Conservation (phyloP, 2,329 filamentous ascomycete genomes). For the Dendryphion nanum region DNA sequence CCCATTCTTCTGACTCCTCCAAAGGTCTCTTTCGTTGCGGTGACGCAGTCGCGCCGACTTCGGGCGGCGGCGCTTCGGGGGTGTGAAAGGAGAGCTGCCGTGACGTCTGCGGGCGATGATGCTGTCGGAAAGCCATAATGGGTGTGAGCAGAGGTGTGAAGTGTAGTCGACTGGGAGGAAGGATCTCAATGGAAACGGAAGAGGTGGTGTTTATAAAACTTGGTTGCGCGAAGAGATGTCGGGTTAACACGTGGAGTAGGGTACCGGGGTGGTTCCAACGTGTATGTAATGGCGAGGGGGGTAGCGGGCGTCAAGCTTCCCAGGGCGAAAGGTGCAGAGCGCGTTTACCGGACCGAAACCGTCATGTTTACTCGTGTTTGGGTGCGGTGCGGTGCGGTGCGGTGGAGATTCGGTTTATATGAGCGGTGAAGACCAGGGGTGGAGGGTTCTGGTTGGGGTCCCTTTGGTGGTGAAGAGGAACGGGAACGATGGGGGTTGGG, state of each 20-base stretch:
- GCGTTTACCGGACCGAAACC: slow-evolving; percentile 13
- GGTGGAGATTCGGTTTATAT: slow-evolving; percentile 3
- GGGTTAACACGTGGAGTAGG: not conserved
- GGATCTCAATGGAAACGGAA: not conserved
- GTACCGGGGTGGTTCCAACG: slow-evolving; percentile 1
- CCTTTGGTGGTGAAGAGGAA: too few relatives aligned
- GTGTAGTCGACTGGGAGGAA: slow-evolving; percentile 39
- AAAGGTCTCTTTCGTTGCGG: slow-evolving; percentile 47
- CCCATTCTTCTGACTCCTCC: slow-evolving; percentile 88
- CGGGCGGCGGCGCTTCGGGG: slow-evolving; percentile 19
- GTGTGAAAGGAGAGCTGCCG: slow-evolving; percentile 35
- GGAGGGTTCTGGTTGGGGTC: not conserved
- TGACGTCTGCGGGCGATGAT: slow-evolving; percentile 35
- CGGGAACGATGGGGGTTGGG: too few relatives aligned
- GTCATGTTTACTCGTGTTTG: slow-evolving; percentile 19
- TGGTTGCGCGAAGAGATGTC: not conserved
- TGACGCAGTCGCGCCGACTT: slow-evolving; percentile 26
- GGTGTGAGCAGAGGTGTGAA: too few relatives aligned
- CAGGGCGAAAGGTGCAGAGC: slow-evolving; percentile 9
- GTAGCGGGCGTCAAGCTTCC: slow-evolving; percentile 1
- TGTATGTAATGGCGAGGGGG: not conserved
- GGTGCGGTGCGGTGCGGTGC: not conserved
- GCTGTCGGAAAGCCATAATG: slow-evolving; percentile 49
- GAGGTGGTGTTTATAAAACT: too few relatives aligned
- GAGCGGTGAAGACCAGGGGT: not conserved